Evolutionary conservation across 2,329 filamentous ascomycete genomes (phyloP), one percentile per base, ranked within the genome.

Genomic region (Neonectria neomacrospora): DNA sequence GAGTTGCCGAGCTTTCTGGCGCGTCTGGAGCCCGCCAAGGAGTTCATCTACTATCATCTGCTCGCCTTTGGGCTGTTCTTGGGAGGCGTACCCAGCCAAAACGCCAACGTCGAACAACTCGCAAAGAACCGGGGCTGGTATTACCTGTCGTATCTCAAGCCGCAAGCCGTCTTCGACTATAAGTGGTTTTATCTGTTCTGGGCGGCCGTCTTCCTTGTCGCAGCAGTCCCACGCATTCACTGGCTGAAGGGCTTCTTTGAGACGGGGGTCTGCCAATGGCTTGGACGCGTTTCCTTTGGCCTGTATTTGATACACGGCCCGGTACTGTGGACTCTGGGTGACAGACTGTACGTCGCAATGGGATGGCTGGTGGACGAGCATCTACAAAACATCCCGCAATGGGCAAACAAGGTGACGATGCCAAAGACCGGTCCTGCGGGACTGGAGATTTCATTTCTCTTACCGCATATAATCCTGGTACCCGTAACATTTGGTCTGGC

Each of bases 181-280:
- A 91, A 90, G 75, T 91, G 88, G 88, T 90, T 90, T 76, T 91
- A 83, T 72, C 81, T 91, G 3, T 89, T 89, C 73, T 86, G 83
- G 79, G 88, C 87, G 1, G 82, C 88, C 1, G 78, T 81, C 23
- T 81, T 89, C 55, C 73, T 89, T 0, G 83, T 92, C 0, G 79
- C 84, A 1, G 81, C 83, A 0, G 78, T 87, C 3, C 85, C 86
- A 7, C 85, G 85, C n/a, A 81, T 91, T n/a, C 69, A 76, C 5
- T 85, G 82, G 82, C 79, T 90, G 16, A 85, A 83, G 74, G 65
- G 76, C 3, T 86, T 89, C 71, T 90, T 90, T 69, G 88, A 89
- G 73, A 80, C 78, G 0, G 78, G 79, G 6, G 83, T 88, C 69
- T 86, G 83, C 70, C 88, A 89, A 71, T 89, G 88, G 64, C 80